Evolutionary conservation across 2,329 filamentous ascomycete species (phyloP).

Genomic region (Monosporascus sp.): DNA sequence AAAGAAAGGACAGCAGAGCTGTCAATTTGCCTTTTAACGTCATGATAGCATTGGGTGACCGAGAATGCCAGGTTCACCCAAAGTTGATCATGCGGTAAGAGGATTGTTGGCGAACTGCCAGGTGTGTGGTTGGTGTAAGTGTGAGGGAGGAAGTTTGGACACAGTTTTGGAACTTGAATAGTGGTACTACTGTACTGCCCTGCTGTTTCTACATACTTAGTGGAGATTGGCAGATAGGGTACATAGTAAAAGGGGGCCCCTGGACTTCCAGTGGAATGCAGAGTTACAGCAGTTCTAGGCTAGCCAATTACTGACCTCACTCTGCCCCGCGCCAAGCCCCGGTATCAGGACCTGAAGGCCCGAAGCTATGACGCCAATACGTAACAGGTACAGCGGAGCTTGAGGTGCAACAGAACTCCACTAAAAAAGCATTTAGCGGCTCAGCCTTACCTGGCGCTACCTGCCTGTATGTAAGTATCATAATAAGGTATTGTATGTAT

Average conservation of each 20-base stretch:
- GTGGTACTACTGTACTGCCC: too few relatives aligned
- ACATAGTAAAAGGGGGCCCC: too few relatives aligned
- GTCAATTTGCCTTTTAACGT: slow-evolving; percentile 22
- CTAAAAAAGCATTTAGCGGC: neutral
- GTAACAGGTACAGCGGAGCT: neutral
- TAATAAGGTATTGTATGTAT: too few relatives aligned
- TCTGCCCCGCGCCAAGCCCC: neutral
- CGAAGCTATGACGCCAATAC: neutral
- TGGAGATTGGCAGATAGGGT: neutral
- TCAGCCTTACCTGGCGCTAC: neutral
- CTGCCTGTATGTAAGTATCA: too few relatives aligned
- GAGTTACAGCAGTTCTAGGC: neutral
- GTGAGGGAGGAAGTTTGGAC: slow-evolving; percentile 14
- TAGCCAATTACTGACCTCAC: neutral
- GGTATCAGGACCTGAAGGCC: neutral
- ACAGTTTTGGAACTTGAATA: slow-evolving; percentile 19
- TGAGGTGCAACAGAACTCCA: neutral
- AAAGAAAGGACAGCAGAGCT: slow-evolving; percentile 25
- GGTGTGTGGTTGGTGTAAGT: too few relatives aligned
- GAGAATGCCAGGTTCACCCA: neutral
- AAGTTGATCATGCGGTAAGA: neutral
- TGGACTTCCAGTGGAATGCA: neutral
- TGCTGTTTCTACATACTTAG: too few relatives aligned
- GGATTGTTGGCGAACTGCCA: neutral
- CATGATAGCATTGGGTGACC: slow-evolving; percentile 23